Conservation (phyloP, 139 green algal genomes). For the Monoraphidium neglectum region DNA sequence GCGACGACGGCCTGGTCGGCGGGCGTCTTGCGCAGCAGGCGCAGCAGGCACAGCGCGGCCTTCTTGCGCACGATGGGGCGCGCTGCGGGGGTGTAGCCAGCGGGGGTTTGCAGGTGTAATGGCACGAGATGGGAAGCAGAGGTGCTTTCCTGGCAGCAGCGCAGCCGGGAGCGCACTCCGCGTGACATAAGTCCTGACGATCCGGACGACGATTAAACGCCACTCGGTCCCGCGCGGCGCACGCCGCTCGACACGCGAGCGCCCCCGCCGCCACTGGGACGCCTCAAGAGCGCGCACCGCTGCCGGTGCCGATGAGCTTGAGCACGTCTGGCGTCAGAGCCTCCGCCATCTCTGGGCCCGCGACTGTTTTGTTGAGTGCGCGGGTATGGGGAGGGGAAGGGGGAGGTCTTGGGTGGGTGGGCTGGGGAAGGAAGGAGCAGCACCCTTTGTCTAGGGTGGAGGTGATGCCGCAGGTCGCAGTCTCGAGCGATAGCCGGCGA, state of each 20-base stretch:
- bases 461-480: no score
- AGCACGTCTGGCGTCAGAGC: constrained; percentile 91
- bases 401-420: neutral
- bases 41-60: constrained; percentile 93
- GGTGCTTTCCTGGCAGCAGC: no score
- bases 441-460: no score
- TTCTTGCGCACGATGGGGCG: constrained; percentile 96
- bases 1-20: constrained; percentile 65
- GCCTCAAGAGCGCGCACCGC: neutral
- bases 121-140: neutral
- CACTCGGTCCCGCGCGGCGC: neutral
- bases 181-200: no score
- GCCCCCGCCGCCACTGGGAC: neutral
- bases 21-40: constrained; percentile 90
- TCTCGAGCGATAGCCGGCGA: no score
- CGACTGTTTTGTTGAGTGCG: no score
- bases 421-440: neutral
- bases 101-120: no score
- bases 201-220: neutral
- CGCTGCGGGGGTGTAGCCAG: constrained; percentile 17
- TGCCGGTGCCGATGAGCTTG: constrained; percentile 75
- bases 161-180: no score
- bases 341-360: constrained; percentile 95
- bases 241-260: no score
- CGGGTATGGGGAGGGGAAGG: no score